A percentile compares a stretch with the other conserved stretches of the same genome.
Conservation (phyloP, 2,329 filamentous ascomycete species). For the Fusarium tricinctum region DNA sequence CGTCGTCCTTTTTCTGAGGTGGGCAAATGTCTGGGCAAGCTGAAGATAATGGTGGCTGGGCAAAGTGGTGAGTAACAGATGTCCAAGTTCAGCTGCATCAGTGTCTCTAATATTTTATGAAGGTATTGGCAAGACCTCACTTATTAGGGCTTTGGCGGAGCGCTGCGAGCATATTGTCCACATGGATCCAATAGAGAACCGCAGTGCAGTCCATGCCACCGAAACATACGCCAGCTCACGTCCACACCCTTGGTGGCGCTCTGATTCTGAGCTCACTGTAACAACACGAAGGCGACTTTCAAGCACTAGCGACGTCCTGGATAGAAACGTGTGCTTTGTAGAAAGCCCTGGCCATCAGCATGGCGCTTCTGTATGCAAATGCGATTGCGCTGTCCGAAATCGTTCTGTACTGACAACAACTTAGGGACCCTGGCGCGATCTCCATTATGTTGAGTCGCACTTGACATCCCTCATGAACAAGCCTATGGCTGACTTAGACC, state of each 20-base stretch:
- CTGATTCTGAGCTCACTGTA: conserved; percentile 75
- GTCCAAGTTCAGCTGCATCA: background rate
- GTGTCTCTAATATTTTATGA: conserved; percentile 28
- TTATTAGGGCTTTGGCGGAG: conserved; percentile 90
- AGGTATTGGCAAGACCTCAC: conserved; percentile 90
- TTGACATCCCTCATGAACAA: conserved; percentile 54
- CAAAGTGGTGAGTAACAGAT: conserved; percentile 70
- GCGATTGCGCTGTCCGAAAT: conserved; percentile 5
- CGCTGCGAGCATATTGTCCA: conserved; percentile 93
- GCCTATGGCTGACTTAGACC: conserved; percentile 78
- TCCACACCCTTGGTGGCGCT: conserved; percentile 92
- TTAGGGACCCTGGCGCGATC: conserved; percentile 71
- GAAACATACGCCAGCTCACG: conserved; percentile 86
- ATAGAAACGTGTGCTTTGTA: conserved; percentile 94
- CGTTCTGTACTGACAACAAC: conserved; percentile 58
- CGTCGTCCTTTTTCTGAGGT: conserved; percentile 90
- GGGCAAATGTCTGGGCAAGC: conserved; percentile 84
- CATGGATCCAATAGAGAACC: conserved; percentile 75
- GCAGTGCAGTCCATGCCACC: conserved; percentile 58
- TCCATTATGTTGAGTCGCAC: conserved; percentile 77
- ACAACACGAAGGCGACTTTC: conserved; percentile 74
- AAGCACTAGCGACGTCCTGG: conserved; percentile 79
- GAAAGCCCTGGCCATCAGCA: conserved; percentile 79
- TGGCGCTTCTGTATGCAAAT: conserved; percentile 64
- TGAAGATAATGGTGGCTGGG: conserved; percentile 91